Percentiles rank a stretch among this genome's conserved stretches.
phyloP scores from a whole-genome alignment of 208 protist species.

The Acanthamoeba sp. region DNA sequence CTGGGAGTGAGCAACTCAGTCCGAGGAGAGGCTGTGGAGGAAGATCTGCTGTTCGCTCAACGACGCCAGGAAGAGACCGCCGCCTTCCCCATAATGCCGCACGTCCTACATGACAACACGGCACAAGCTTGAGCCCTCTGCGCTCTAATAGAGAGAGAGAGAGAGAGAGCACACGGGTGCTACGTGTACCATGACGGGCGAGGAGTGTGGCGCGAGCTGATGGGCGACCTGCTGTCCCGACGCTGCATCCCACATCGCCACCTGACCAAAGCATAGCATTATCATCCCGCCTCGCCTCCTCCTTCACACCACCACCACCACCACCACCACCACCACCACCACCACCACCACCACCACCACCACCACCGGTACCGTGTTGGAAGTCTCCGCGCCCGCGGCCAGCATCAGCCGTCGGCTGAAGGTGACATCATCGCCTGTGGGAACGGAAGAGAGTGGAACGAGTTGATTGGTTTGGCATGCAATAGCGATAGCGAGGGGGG shows the following conservation, averaged over 20 bases:
- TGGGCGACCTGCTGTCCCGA: slow-evolving; percentile 4
- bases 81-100: background rate
- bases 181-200: background rate
- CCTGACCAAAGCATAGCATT: too few relatives aligned
- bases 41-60: slow-evolving; percentile 23
- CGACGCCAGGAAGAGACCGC: background rate
- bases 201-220: slow-evolving; percentile 5
- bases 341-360: background rate
- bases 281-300: background rate
- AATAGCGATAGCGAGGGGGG: background rate
- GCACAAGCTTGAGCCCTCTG: background rate
- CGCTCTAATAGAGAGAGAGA: too few relatives aligned
- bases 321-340: background rate
- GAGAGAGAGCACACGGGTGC: background rate
- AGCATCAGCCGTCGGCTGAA: background rate
- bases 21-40: background rate
- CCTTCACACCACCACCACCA: background rate
- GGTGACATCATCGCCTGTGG: background rate
- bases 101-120: background rate
- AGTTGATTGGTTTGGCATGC: background rate
- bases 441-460: background rate
- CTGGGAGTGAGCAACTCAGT: too few relatives aligned
- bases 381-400: background rate
- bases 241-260: background rate
- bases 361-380: background rate